These are phyloP conservation scores for Lanzia echinophila DNA, from an alignment of 2,329 filamentous ascomycete genomes.

Conservation along the genomic window DNA sequence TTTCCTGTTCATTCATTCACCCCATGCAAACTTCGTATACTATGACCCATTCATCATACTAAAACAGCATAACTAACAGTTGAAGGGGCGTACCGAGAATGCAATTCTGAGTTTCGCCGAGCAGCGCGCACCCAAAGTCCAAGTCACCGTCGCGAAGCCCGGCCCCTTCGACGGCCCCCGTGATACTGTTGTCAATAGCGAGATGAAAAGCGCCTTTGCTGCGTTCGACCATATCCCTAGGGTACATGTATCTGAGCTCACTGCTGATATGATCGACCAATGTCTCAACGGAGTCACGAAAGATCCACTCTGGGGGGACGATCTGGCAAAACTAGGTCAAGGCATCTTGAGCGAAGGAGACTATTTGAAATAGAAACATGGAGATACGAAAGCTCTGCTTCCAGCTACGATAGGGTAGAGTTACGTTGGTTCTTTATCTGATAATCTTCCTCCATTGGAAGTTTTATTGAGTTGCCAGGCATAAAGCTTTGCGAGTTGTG, in stretches of 20 bases:
- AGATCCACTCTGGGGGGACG: neutral
- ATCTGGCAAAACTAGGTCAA: neutral
- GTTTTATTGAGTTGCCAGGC: no score
- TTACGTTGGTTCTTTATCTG: no score
- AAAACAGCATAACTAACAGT: neutral
- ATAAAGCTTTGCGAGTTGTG: no score
- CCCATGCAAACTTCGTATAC: neutral
- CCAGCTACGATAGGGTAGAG: no score
- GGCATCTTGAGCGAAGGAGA: neutral
- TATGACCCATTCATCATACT: neutral
- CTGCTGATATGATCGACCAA: constrained; percentile 39
- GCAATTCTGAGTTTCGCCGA: constrained; percentile 37
- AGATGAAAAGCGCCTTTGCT: constrained; percentile 17
- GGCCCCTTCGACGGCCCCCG: constrained; percentile 35
- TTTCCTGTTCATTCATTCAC: neutral
- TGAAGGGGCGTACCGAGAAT: constrained; percentile 31
- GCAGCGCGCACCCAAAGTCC: constrained; percentile 32
- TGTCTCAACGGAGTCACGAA: neutral
- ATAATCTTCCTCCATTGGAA: no score
- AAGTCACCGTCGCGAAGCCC: constrained; percentile 36
- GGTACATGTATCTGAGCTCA: constrained; percentile 33
- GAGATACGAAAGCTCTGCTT: neutral
- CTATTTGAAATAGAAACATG: neutral
- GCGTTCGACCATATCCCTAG: constrained; percentile 28
- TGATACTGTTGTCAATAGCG: neutral